These are phyloP conservation scores for Xylaria sp. DNA, from an alignment of 2,329 filamentous ascomycete genomes.

Conservation along the genomic window DNA sequence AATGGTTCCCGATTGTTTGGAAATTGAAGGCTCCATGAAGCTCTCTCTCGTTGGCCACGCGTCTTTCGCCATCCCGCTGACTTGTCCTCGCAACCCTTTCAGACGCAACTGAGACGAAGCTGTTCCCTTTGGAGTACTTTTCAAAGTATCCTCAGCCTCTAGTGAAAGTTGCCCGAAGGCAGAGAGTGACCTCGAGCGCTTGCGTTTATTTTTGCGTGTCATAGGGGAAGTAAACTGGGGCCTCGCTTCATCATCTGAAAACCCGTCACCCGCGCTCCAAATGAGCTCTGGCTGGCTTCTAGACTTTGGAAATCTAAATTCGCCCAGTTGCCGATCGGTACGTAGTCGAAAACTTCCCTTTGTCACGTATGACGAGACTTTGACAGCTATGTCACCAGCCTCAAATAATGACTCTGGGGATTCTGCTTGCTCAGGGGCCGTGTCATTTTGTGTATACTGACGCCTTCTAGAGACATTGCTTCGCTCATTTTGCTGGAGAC, in stretches of 20 bases:
- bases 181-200: constrained; percentile 37
- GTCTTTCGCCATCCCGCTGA: constrained; percentile 35
- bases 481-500: constrained; percentile 1
- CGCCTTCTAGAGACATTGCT: constrained; percentile 12
- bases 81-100: constrained; percentile 9
- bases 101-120: neutral
- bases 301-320: constrained; percentile 45
- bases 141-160: constrained; percentile 27
- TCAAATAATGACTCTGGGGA: neutral
- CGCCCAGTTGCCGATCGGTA: constrained; percentile 22
- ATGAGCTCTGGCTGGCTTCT: constrained; percentile 36
- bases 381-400: neutral
- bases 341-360: constrained; percentile 46
- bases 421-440: neutral
- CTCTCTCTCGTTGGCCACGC: constrained; percentile 48
- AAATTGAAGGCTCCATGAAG: constrained; percentile 42
- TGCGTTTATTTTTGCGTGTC: constrained; percentile 43
- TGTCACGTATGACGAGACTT: constrained; percentile 39
- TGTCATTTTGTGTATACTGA: neutral
- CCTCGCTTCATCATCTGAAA: constrained; percentile 47
- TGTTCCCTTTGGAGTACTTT: neutral
- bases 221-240: constrained; percentile 41
- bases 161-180: constrained; percentile 43
- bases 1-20: constrained; percentile 13
- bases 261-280: constrained; percentile 48